Evolutionary conservation across 352 stramenopile genomes (phyloP).

Genomic region (Globisporangium cederbergense): DNA sequence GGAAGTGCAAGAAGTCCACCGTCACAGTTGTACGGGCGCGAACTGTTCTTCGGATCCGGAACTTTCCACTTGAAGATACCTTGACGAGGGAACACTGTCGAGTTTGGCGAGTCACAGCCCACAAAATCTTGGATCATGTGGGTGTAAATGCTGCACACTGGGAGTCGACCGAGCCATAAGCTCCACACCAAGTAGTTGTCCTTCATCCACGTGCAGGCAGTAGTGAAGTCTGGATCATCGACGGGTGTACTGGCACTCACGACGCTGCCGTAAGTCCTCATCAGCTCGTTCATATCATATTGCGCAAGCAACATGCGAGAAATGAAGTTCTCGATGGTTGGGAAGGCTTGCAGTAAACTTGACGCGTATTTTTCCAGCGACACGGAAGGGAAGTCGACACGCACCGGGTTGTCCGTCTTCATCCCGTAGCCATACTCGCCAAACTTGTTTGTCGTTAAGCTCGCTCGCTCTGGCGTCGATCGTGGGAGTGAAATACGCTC

Average conservation of each 20-base stretch:
- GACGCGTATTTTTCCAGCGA: constrained; percentile 36
- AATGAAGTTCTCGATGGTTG: background rate
- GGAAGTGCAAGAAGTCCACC: constrained; percentile 23
- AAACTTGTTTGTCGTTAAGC: constrained; percentile 29
- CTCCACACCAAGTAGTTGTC: constrained; percentile 40
- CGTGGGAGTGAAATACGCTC: constrained; percentile 38
- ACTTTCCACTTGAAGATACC: constrained; percentile 32
- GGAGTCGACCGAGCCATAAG: constrained; percentile 32
- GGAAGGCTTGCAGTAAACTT: constrained; percentile 14
- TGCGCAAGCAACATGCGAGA: constrained; percentile 15
- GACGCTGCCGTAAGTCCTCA: constrained; percentile 11
- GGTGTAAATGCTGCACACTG: constrained; percentile 28
- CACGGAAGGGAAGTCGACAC: constrained; percentile 34
- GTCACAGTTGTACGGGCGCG: constrained; percentile 44
- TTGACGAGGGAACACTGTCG: constrained; percentile 23
- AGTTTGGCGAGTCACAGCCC: constrained; percentile 21
- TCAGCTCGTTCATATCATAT: constrained; percentile 19
- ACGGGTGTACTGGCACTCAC: background rate
- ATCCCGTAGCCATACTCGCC: constrained; percentile 46
- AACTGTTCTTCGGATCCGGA: constrained; percentile 31
- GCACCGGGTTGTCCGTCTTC: constrained; percentile 37
- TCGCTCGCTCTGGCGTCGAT: constrained; percentile 19
- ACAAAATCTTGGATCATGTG: constrained; percentile 32
- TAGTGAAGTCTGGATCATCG: constrained; percentile 26
- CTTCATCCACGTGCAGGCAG: constrained; percentile 43